Percentiles rank a stretch among this genome's conserved stretches.
Conservation (phyloP, 83 land plant species). For the Picea mariana region DNA sequence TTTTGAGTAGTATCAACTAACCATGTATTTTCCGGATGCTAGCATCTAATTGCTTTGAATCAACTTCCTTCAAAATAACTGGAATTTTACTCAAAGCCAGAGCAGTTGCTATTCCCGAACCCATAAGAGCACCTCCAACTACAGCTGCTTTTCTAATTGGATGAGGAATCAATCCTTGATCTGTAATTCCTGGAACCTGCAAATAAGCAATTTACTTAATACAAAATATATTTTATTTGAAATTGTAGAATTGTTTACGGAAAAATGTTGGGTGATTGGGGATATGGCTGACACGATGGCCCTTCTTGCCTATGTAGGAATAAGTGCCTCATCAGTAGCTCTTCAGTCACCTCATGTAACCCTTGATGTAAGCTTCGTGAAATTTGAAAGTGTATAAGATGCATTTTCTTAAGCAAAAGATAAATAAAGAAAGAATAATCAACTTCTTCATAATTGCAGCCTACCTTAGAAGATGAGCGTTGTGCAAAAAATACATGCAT, state of each 20-base stretch:
- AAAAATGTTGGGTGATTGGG: too few species aligned
- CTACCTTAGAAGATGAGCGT: constrained; percentile 45
- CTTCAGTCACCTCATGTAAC: too few species aligned
- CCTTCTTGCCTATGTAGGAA: too few species aligned
- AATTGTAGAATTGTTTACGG: not conserved
- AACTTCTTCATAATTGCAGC: not conserved
- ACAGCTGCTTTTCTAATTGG: constrained; percentile 41
- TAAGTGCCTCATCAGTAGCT: too few species aligned
- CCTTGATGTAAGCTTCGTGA: too few species aligned
- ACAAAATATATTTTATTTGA: not conserved
- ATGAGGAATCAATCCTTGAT: constrained; percentile 42
- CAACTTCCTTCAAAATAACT: constrained; percentile 53
- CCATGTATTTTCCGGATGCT: too few species aligned
- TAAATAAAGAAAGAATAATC: not conserved
- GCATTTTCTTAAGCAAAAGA: too few species aligned
- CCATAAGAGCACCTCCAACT: constrained; percentile 61
- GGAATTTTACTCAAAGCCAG: constrained; percentile 35
- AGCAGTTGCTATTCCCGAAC: constrained; percentile 60
- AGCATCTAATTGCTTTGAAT: constrained; percentile 18
- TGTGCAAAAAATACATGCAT: constrained; percentile 54
- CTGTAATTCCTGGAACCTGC: constrained; percentile 56
- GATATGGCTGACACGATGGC: too few species aligned
- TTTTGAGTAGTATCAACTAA: too few species aligned
- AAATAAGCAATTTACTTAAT: not conserved
- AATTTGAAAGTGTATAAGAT: too few species aligned